Percentiles rank a stretch among this genome's conserved stretches.
These are phyloP conservation scores for Yamadazyma sp. DNA, from an alignment of 1,139 yeast species.

Conservation along the genomic window DNA sequence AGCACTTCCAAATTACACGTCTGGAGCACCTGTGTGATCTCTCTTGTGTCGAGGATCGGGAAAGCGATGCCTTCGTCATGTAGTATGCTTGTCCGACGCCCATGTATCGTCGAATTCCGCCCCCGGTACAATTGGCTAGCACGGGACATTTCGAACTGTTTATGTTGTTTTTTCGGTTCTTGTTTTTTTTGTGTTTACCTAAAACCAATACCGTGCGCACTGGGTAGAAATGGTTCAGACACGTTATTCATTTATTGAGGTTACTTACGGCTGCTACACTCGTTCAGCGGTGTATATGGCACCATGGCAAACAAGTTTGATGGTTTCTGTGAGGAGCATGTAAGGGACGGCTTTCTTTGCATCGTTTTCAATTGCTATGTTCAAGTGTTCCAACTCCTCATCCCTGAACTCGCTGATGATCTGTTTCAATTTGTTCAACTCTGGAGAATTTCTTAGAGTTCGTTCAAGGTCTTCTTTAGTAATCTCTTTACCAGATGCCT, in stretches of 20 bases:
- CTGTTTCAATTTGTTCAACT: constrained; percentile 56
- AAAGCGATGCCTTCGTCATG: constrained; percentile 39
- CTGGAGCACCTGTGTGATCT: constrained; percentile 60
- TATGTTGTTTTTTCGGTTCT: background rate
- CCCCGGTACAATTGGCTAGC: constrained; percentile 16
- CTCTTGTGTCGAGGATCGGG: constrained; percentile 67
- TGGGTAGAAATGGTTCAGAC: background rate
- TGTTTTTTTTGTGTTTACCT: background rate
- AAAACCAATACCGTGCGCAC: background rate
- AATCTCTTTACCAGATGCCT: constrained; percentile 36
- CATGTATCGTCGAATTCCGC: constrained; percentile 15
- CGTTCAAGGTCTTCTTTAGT: constrained; percentile 20
- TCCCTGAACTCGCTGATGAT: constrained; percentile 81
- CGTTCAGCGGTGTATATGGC: constrained; percentile 96
- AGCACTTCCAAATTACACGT: constrained; percentile 63
- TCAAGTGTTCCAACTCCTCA: constrained; percentile 92
- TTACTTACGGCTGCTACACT: constrained; percentile 30
- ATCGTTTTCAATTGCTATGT: constrained; percentile 89
- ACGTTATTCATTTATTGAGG: background rate
- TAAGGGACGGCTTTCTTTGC: constrained; percentile 94
- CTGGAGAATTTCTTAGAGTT: constrained; percentile 46
- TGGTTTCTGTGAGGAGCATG: constrained; percentile 80
- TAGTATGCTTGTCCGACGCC: constrained; percentile 13
- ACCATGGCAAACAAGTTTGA: constrained; percentile 75
- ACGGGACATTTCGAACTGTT: constrained; percentile 14